phyloP scores from a whole-genome alignment of 768 basidiomycete species.

The Lanmaoa rubissima region DNA sequence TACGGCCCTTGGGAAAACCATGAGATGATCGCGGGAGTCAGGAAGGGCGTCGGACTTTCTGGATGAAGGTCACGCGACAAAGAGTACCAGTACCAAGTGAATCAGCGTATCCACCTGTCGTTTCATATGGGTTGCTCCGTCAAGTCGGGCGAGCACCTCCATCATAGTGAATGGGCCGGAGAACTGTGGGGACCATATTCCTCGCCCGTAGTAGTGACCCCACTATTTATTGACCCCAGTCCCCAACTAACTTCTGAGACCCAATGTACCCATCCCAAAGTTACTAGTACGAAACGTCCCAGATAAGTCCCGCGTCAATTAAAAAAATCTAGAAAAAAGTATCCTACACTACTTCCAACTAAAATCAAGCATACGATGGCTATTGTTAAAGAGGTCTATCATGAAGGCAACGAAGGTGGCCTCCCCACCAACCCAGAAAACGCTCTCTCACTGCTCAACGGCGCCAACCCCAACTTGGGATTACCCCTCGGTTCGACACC shows the following conservation, averaged over 20 bases:
- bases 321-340: background rate
- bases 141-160: no score
- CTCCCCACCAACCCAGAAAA: constrained; percentile 27
- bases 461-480: constrained; percentile 38
- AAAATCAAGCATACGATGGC: constrained; percentile 13
- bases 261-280: background rate
- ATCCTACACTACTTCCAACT: constrained; percentile 7
- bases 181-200: background rate
- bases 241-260: no score
- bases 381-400: background rate
- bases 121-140: background rate
- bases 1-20: background rate
- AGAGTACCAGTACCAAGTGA: no score
- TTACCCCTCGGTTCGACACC: constrained; percentile 32
- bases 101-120: background rate
- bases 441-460: constrained; percentile 36
- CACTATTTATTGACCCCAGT: no score
- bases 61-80: background rate
- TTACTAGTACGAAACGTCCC: background rate
- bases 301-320: background rate
- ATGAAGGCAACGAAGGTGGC: constrained; percentile 19
- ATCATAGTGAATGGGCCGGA: background rate
- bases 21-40: background rate
- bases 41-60: background rate
- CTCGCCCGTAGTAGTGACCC: background rate